Evolutionary conservation across 257 asterid species (phyloP).

Genomic region (Coffea canephora): DNA sequence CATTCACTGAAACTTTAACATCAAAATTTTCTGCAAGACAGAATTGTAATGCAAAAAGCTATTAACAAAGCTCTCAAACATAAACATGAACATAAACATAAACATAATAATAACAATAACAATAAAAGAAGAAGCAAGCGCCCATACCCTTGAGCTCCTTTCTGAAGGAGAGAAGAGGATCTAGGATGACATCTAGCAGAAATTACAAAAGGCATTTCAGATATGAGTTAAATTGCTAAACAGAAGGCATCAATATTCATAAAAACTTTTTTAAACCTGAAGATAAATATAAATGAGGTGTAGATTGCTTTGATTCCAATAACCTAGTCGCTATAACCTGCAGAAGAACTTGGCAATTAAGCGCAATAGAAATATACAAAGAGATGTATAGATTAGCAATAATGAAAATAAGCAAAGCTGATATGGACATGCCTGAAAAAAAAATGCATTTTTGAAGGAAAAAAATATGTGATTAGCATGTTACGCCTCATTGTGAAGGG

Average conservation of each 20-base stretch:
- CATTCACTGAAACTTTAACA: constrained; percentile 93
- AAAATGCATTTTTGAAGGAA: neutral
- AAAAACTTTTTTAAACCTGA: constrained; percentile 54
- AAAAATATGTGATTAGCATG: neutral
- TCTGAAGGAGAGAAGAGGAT: constrained; percentile 89
- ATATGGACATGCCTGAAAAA: neutral
- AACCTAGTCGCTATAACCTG: constrained; percentile 94
- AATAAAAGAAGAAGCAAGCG: constrained; percentile 10
- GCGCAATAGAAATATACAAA: neutral
- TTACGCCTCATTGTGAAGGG: neutral
- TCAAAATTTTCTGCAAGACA: constrained; percentile 69
- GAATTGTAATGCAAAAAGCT: constrained; percentile 26
- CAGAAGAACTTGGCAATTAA: constrained; percentile 21
- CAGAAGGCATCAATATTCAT: constrained; percentile 16
- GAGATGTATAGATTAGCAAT: neutral
- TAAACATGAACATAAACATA: too few relatives aligned
- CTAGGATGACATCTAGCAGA: constrained; percentile 81
- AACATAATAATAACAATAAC: too few relatives aligned
- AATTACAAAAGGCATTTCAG: constrained; percentile 31
- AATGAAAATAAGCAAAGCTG: neutral
- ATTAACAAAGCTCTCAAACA: constrained; percentile 20
- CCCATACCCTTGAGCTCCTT: constrained; percentile 89
- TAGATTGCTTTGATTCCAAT: constrained; percentile 88
- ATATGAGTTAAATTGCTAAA: constrained; percentile 17
- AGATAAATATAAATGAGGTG: constrained; percentile 92